A percentile compares a stretch with the other conserved stretches of the same genome.
Conservation (phyloP, 495 filamentous ascomycete genomes). For the Stereocaulon alpinum region DNA sequence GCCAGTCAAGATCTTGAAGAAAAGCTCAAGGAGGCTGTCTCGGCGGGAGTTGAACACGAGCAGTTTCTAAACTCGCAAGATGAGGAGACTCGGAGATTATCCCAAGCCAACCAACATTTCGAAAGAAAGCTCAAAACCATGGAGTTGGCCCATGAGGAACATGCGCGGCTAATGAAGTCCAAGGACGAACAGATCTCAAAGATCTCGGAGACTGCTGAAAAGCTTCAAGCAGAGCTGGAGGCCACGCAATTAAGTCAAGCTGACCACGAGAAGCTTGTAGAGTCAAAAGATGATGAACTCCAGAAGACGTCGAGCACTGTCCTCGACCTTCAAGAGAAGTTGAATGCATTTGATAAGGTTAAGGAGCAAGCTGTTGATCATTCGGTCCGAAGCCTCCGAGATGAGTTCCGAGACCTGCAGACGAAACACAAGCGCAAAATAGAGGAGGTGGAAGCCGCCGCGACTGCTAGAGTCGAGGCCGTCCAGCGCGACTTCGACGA, state of each 20-base stretch:
- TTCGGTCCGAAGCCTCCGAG: slow-evolving; percentile 4
- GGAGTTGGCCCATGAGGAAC: too few species aligned
- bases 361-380: slow-evolving; percentile 10
- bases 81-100: slow-evolving; percentile 1
- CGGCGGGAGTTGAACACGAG: too few species aligned
- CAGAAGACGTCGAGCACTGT: not conserved
- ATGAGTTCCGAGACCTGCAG: slow-evolving; percentile 9
- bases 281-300: slow-evolving; percentile 12
- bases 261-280: not conserved
- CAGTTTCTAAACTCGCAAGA: not conserved
- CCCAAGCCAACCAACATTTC: too few species aligned
- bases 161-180: too few species aligned
- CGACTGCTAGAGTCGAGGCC: not conserved
- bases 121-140: too few species aligned
- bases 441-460: slow-evolving; percentile 2
- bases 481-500: slow-evolving; percentile 6
- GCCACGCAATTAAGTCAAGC: not conserved
- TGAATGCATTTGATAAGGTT: not conserved
- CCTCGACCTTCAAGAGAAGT: not conserved
- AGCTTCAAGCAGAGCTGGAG: not conserved
- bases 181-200: too few species aligned
- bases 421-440: slow-evolving; percentile 11
- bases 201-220: not conserved
- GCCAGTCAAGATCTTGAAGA: slow-evolving; percentile 1
- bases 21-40: not conserved